phyloP scores from a whole-genome alignment of 2,329 filamentous ascomycete species.

The Colletotrichum sp. region DNA sequence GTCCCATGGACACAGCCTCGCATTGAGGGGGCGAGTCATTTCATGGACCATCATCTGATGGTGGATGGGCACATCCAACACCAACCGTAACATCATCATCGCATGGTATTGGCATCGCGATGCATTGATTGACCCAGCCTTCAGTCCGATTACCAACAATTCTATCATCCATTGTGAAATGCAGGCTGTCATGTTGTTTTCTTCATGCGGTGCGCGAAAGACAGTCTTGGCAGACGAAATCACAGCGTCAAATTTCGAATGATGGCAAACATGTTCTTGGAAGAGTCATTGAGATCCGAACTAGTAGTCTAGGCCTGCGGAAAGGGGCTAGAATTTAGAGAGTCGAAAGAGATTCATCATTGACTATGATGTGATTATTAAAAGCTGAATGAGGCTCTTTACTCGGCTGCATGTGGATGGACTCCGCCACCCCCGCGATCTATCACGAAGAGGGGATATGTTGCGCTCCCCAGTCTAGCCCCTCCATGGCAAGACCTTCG shows the following conservation, averaged over 20 bases:
- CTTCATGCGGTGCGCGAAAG: background rate
- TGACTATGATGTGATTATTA: background rate
- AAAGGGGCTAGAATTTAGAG: background rate
- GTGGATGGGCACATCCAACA: background rate
- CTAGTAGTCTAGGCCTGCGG: accelerated
- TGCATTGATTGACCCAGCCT: background rate
- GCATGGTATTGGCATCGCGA: background rate
- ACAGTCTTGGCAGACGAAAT: background rate
- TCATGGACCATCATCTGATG: background rate
- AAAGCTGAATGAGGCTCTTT: background rate
- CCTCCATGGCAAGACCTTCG: background rate
- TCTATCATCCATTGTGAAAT: constrained; percentile 2
- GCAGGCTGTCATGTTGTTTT: background rate
- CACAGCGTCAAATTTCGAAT: background rate
- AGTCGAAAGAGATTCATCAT: background rate
- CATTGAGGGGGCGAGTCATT: constrained; percentile 8
- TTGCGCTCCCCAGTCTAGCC: background rate
- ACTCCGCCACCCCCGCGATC: background rate
- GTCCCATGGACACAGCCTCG: background rate
- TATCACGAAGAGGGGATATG: background rate
- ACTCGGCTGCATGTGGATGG: background rate
- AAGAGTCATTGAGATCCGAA: background rate
- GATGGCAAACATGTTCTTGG: background rate
- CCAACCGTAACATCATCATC: background rate
- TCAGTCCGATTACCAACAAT: background rate